Evolutionary conservation across 768 basidiomycete genomes (phyloP), one percentile per base, ranked within the genome.

Genomic region (Trametes villosa): DNA sequence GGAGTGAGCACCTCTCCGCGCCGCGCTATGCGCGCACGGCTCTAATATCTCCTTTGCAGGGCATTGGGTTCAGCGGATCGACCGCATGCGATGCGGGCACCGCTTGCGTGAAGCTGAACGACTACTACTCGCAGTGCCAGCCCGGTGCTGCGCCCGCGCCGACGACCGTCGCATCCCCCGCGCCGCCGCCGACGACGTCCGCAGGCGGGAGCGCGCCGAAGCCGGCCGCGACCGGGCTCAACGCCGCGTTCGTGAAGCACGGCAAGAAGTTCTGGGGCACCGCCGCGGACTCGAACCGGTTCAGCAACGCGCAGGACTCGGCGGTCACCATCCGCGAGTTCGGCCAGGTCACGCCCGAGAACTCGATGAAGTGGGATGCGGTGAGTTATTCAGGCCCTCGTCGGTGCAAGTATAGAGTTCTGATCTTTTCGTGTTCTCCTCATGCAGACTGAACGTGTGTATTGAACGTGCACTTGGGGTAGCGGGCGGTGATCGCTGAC

Each of bases 281-380:
- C 65, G 47, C 74, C 67, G 60, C 67, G 66, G 51, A 68, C 60
- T 59, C 72, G 69, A 47, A 68, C 65, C 58, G 67, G 24, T 70
- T 70, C 62, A 70, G 67, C 60, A 57, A 70, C 60, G 55, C 68
- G n/a, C 50, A 41, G 56, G 67, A 70, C 55, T 70, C 68, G 4
- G 44, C 51, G 33, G 65, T 66, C n/a, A 70, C 68, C 18, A 64
- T 68, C 33, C 66, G 69, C 38, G 64, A 73, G 33, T 75, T 73
- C 42, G 72, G 73, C 24, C 65, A 68, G 18, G 62, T 74, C 38
- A 75, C 74, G 9, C 74, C 73, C 15, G 73, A 73, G 57, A 75
- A 75, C 65, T 71, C 68, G 49, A 74, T 73, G 73, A 75, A 75
- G 64, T 68, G 72, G 71, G 68, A 71, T 63, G 65, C 64, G 18